Evolutionary conservation across 1,284 basidiomycete genomes (phyloP).

Genomic region (Chondrostereum purpureum): DNA sequence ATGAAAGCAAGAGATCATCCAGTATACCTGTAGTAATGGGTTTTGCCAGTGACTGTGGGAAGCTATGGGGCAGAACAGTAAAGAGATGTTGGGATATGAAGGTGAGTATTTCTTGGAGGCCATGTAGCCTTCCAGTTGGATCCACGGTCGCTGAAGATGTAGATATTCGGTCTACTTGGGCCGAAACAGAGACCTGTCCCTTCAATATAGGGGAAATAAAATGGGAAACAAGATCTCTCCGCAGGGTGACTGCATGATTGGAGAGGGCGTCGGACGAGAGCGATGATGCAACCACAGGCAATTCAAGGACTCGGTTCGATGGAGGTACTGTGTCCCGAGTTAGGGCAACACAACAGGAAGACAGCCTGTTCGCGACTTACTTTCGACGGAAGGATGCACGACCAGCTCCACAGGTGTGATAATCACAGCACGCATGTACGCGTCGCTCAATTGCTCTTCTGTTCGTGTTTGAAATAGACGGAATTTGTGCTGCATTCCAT

Average conservation of each 20-base stretch:
- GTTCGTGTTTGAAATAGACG: conserved; percentile 48
- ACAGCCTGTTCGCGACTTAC: conserved; percentile 29
- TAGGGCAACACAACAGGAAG: not conserved
- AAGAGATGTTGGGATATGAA: conserved; percentile 56
- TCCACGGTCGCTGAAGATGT: conserved; percentile 34
- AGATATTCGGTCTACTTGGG: conserved; percentile 39
- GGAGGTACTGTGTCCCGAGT: conserved; percentile 41
- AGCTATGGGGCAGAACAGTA: conserved; percentile 44
- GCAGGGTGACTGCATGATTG: conserved; percentile 49
- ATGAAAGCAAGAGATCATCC: conserved; percentile 56
- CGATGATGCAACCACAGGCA: conserved; percentile 53
- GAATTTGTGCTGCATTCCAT: conserved; percentile 49
- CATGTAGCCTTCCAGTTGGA: conserved; percentile 41
- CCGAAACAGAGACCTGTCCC: conserved; percentile 40
- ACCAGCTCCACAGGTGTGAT: conserved; percentile 42
- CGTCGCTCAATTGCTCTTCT: conserved; percentile 68
- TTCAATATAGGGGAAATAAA: conserved; percentile 54
- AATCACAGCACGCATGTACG: conserved; percentile 51
- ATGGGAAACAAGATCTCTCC: conserved; percentile 55
- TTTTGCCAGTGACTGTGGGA: conserved; percentile 49
- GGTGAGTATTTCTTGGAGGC: conserved; percentile 43
- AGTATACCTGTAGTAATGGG: conserved; percentile 55
- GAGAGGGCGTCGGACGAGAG: conserved; percentile 49
- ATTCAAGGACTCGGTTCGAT: conserved; percentile 41
- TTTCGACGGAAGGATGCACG: conserved; percentile 49